Conservation (phyloP, 441 rosid genomes). For the Populus trichocarpa region DNA sequence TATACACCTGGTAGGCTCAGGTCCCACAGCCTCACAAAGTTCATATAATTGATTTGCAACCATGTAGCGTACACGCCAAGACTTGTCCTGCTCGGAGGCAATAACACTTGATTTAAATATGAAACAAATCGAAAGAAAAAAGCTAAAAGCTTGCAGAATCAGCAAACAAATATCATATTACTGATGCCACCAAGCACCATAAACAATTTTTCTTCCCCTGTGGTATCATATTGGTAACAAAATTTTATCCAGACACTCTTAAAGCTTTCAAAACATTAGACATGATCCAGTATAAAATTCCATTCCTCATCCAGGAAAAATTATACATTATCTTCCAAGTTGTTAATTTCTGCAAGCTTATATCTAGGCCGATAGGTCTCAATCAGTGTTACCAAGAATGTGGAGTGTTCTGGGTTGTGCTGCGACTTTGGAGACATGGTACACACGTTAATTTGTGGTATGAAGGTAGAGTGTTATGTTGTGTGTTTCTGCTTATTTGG, state of each 20-base stretch:
- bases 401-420: neutral
- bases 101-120: neutral
- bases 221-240: neutral
- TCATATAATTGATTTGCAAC: conserved; percentile 95
- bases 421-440: neutral
- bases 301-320: too few relatives aligned
- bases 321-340: neutral
- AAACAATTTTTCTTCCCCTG: too few relatives aligned
- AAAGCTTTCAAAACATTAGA: neutral
- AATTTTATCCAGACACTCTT: neutral
- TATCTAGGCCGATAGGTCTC: neutral
- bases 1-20: conserved; percentile 77
- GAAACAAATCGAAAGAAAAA: neutral
- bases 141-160: neutral
- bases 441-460: neutral
- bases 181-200: neutral
- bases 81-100: conserved; percentile 64
- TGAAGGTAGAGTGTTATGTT: neutral
- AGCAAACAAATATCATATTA: neutral
- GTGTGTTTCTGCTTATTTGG: neutral
- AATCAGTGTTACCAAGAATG: neutral
- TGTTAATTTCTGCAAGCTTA: neutral
- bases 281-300: neutral
- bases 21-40: too few relatives aligned
- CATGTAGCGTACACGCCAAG: conserved; percentile 99